Conservation (phyloP, 2,329 filamentous ascomycete genomes). For the Beauveria caledonica region DNA sequence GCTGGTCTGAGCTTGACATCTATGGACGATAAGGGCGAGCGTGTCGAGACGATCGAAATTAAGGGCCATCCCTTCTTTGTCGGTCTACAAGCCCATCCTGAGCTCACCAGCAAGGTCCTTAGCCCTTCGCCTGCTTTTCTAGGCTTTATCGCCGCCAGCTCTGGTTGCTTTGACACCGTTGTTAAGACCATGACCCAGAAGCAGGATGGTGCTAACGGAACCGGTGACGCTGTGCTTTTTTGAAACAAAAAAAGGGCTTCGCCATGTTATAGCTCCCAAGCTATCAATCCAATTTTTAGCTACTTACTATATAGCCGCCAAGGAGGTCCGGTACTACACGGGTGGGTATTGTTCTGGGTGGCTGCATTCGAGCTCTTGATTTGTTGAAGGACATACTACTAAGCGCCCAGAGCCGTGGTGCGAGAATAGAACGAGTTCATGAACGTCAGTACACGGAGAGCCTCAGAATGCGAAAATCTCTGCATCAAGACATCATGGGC, state of each 20-base stretch:
- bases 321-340: no score
- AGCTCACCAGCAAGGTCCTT: constrained; percentile 71
- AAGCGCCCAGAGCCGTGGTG: no score
- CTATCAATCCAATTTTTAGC: no score
- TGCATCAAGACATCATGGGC: no score
- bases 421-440: no score
- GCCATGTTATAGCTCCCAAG: no score
- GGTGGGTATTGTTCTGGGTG: no score
- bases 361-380: no score
- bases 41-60: constrained; percentile 79
- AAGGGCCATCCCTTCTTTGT: constrained; percentile 80
- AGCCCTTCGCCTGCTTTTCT: constrained; percentile 64
- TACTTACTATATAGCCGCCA: no score
- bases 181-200: constrained; percentile 9
- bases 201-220: constrained; percentile 9
- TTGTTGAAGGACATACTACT: no score
- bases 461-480: no score
- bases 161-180: constrained; percentile 51
- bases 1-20: constrained; percentile 69
- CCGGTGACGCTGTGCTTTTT: constrained; percentile 6
- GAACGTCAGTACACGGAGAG: no score
- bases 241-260: not conserved
- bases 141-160: constrained; percentile 41
- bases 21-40: constrained; percentile 67
- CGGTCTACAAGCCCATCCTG: constrained; percentile 79